Conservation (phyloP, 768 basidiomycete species). For the Mycena latifolia region DNA sequence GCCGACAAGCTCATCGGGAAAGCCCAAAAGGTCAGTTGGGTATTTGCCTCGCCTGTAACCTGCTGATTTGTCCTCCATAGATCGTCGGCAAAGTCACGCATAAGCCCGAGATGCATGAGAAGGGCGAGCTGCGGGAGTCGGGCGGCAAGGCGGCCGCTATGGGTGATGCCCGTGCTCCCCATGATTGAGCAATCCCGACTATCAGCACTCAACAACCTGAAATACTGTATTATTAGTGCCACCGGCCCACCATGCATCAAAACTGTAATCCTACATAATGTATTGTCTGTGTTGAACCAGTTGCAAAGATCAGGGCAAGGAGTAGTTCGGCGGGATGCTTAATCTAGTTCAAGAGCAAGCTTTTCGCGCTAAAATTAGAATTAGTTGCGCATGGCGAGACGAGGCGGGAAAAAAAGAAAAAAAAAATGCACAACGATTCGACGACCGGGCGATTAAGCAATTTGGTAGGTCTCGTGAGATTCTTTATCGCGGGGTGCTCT, state of each 20-base stretch:
- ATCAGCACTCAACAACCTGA: not conserved
- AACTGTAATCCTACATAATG: conserved; percentile 1
- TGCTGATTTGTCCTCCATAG: not conserved
- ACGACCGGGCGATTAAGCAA: too few species aligned
- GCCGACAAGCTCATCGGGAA: conserved; percentile 72
- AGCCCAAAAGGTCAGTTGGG: conserved; percentile 60
- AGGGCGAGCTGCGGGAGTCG: conserved; percentile 66
- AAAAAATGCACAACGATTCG: too few species aligned
- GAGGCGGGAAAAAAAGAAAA: too few species aligned
- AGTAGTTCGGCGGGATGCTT: not conserved
- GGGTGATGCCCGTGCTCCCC: conserved; percentile 55
- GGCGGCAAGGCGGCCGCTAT: conserved; percentile 62
- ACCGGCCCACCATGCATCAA: too few species aligned
- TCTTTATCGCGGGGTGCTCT: too few species aligned
- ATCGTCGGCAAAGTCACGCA: conserved; percentile 44
- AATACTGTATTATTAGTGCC: conserved; percentile 12
- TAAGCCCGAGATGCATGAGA: conserved; percentile 66
- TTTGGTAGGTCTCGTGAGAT: too few species aligned
- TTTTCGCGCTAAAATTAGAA: too few species aligned
- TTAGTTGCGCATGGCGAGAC: too few species aligned
- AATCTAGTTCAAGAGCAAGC: not conserved
- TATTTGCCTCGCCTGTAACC: too few species aligned
- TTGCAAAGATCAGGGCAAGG: not conserved
- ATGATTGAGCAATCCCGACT: conserved; percentile 47
- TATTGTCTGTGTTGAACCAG: not conserved